phyloP scores from a whole-genome alignment of 768 basidiomycete species.

The Collybia sordida region DNA sequence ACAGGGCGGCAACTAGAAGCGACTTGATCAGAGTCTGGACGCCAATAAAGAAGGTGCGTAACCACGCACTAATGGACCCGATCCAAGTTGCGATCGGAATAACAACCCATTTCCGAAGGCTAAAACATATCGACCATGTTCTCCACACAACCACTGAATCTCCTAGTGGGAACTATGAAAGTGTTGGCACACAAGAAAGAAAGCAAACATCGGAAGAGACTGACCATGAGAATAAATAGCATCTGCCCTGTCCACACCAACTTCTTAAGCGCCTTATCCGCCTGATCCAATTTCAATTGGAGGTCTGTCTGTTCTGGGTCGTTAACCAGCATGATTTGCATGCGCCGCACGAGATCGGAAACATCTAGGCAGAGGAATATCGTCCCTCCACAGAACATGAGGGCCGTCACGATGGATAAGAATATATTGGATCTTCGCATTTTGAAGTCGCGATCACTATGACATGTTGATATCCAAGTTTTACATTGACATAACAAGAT shows the following conservation, averaged over 20 bases:
- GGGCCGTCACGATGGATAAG: constrained; percentile 19
- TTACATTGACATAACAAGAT: not conserved
- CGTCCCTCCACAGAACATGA: constrained; percentile 26
- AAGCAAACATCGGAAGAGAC: not conserved
- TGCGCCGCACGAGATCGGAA: constrained; percentile 23
- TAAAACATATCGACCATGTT: constrained; percentile 22
- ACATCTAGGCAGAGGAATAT: constrained; percentile 25
- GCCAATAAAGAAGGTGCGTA: not conserved
- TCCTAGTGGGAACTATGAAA: constrained; percentile 22
- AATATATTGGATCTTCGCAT: constrained; percentile 15
- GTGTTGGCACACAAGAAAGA: not conserved
- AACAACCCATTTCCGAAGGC: constrained; percentile 14
- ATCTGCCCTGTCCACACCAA: constrained; percentile 29
- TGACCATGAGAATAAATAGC: constrained; percentile 29
- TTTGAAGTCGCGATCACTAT: constrained; percentile 16
- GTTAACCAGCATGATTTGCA: constrained; percentile 24
- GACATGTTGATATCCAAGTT: not conserved
- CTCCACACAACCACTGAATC: constrained; percentile 31
- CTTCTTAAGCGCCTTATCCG: constrained; percentile 18
- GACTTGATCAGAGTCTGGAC: not conserved
- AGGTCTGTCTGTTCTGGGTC: constrained; percentile 13
- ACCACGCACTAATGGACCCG: constrained; percentile 22
- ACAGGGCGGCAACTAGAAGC: constrained; percentile 24
- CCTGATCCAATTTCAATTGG: constrained; percentile 17
- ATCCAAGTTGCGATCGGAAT: constrained; percentile 24